phyloP scores from a whole-genome alignment of 176 grass and related monocot species.

The Zea luxurians region DNA sequence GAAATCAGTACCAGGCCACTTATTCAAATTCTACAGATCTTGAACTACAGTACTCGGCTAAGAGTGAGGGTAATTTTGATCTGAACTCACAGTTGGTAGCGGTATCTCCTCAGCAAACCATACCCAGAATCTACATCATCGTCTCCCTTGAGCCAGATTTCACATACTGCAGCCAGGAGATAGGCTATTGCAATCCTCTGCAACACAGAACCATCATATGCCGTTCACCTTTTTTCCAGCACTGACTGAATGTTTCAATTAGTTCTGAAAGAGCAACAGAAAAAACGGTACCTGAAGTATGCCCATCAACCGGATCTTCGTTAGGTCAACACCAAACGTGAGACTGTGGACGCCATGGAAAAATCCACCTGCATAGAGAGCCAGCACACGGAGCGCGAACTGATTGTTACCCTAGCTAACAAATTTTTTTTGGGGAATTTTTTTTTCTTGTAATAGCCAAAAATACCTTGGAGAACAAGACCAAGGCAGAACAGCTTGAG shows the following conservation, averaged over 20 bases:
- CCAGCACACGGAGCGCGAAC: conserved; percentile 12
- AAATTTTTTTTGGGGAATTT: neutral
- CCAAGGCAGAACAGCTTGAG: conserved; percentile 77
- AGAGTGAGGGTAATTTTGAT: neutral
- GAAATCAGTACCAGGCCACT: neutral
- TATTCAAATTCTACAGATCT: neutral
- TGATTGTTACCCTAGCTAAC: neutral
- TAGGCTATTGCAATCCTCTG: conserved; percentile 95
- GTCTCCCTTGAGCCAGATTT: conserved; percentile 80
- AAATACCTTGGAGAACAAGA: conserved; percentile 86
- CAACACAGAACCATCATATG: conserved; percentile 25
- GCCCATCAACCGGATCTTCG: conserved; percentile 66
- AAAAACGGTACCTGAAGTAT: conserved; percentile 52
- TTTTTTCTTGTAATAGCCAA: neutral
- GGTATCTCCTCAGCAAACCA: conserved; percentile 62
- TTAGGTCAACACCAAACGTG: conserved; percentile 75
- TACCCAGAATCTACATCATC: conserved; percentile 47
- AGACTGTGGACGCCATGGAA: conserved; percentile 81
- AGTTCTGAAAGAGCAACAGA: neutral
- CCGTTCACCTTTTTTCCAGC: neutral
- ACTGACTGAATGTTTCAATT: neutral
- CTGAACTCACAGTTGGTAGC: conserved; percentile 60
- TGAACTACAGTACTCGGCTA: conserved; percentile 7
- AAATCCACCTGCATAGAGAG: conserved; percentile 62
- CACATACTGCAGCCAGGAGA: conserved; percentile 65